A percentile compares a stretch with the other conserved stretches of the same genome.
phyloP scores from a whole-genome alignment of 2,329 filamentous ascomycete species.

The Neoarthrinium moseri region DNA sequence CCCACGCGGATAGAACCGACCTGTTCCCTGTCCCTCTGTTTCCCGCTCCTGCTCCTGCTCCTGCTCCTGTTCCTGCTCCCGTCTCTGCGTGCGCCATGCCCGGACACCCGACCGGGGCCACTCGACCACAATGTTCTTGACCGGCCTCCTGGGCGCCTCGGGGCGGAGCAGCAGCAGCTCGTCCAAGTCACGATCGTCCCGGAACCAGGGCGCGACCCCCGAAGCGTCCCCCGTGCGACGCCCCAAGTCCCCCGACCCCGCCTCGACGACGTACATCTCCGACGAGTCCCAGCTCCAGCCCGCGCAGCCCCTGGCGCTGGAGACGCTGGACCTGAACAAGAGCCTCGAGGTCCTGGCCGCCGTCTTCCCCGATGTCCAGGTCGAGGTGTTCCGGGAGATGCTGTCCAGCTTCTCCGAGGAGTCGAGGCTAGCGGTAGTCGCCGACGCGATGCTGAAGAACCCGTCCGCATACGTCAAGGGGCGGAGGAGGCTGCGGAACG shows the following conservation, averaged over 20 bases:
- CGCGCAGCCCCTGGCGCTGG: slow-evolving; percentile 50
- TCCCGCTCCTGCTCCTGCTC: too few species aligned
- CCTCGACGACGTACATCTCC: slow-evolving; percentile 46
- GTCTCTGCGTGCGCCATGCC: neutral
- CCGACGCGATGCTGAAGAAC: slow-evolving; percentile 73
- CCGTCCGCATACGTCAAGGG: slow-evolving; percentile 69
- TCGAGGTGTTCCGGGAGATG: slow-evolving; percentile 82
- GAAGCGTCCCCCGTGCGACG: slow-evolving; percentile 17
- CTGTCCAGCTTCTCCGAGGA: slow-evolving; percentile 72
- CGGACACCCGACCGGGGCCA: neutral
- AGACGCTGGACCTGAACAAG: slow-evolving; percentile 68
- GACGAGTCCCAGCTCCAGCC: slow-evolving; percentile 54
- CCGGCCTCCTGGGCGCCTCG: slow-evolving; percentile 1
- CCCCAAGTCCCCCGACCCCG: slow-evolving; percentile 18
- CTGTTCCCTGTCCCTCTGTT: too few species aligned
- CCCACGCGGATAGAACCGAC: too few species aligned
- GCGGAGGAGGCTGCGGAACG: slow-evolving; percentile 48
- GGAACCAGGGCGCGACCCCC: slow-evolving; percentile 5
- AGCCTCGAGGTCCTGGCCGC: slow-evolving; percentile 67
- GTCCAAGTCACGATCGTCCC: slow-evolving; percentile 3
- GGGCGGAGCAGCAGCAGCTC: neutral
- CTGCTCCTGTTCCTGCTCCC: neutral
- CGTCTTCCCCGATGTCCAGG: slow-evolving; percentile 77
- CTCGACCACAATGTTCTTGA: slow-evolving; percentile 3
- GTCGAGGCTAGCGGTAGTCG: slow-evolving; percentile 73